Evolutionary conservation across 2,329 filamentous ascomycete species (phyloP).

Genomic region (Lasiodiplodia sp.): DNA sequence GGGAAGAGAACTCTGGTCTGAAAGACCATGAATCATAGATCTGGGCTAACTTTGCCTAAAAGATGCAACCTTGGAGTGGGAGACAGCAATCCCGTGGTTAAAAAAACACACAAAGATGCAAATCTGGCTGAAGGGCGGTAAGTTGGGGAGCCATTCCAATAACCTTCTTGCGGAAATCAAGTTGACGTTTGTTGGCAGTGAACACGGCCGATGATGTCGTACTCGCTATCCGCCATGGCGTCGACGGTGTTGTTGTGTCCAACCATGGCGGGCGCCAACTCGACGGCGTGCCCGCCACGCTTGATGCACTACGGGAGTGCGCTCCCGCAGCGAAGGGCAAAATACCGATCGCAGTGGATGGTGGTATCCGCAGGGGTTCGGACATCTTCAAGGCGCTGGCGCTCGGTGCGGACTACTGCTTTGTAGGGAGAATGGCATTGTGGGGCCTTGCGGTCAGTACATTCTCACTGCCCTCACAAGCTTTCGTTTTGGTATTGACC

Average conservation of each 20-base stretch:
- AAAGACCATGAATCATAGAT: too few species aligned
- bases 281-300: slow-evolving; percentile 61
- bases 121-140: slow-evolving; percentile 56
- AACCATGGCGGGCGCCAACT: slow-evolving; percentile 67
- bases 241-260: slow-evolving; percentile 57
- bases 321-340: slow-evolving; percentile 51
- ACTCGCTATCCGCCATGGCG: slow-evolving; percentile 52
- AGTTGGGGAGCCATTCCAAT: background rate
- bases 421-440: slow-evolving; percentile 56
- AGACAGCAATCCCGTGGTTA: slow-evolving; percentile 58
- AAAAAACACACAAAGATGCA: slow-evolving; percentile 56
- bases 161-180: background rate
- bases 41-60: background rate
- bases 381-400: slow-evolving; percentile 66
- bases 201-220: slow-evolving; percentile 51
- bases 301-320: slow-evolving; percentile 57
- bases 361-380: slow-evolving; percentile 62
- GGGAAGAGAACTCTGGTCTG: background rate
- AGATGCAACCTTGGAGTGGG: slow-evolving; percentile 53
- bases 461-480: too few species aligned
- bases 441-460: slow-evolving; percentile 57
- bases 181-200: slow-evolving; percentile 31
- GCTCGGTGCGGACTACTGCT: slow-evolving; percentile 59
- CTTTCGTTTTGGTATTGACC: background rate
- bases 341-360: slow-evolving; percentile 69